Percentiles rank a stretch among this genome's conserved stretches.
Evolutionary conservation across 2,329 filamentous ascomycete genomes (phyloP).

Genomic region (Paracamarosporium sp.): DNA sequence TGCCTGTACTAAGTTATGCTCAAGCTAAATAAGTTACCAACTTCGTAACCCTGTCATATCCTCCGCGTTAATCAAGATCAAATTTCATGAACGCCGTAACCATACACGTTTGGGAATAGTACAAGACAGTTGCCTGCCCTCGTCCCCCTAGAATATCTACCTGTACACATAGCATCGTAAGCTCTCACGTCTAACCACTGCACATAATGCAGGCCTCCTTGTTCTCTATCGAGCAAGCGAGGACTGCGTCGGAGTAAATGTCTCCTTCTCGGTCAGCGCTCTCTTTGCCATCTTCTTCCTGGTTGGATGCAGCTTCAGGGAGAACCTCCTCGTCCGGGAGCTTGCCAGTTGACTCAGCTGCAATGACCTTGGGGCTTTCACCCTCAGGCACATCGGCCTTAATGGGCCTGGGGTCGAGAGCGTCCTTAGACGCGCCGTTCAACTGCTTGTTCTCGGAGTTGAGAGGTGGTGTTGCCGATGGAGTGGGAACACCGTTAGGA

Average conservation of each 20-base stretch:
- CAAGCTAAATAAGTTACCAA: background rate
- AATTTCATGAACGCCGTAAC: slow-evolving; percentile 9
- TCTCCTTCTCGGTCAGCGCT: slow-evolving; percentile 82
- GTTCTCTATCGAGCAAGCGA: slow-evolving; percentile 97
- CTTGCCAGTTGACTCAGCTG: slow-evolving; percentile 69
- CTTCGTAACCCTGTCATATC: slow-evolving; percentile 1
- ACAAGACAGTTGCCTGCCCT: slow-evolving; percentile 22
- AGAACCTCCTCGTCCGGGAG: slow-evolving; percentile 68
- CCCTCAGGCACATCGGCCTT: slow-evolving; percentile 79
- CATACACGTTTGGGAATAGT: slow-evolving; percentile 14
- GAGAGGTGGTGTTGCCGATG: slow-evolving; percentile 70
- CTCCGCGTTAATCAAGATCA: background rate
- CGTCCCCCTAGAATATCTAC: slow-evolving; percentile 16
- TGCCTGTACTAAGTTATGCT: background rate
- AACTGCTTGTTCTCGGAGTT: slow-evolving; percentile 49
- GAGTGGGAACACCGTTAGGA: slow-evolving; percentile 71
- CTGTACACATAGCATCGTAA: slow-evolving; percentile 15
- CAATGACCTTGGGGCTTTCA: slow-evolving; percentile 78
- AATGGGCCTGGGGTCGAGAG: slow-evolving; percentile 70
- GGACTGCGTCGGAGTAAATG: slow-evolving; percentile 91
- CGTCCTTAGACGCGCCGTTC: slow-evolving; percentile 59
- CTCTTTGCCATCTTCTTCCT: slow-evolving; percentile 77
- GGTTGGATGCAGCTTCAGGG: slow-evolving; percentile 62
- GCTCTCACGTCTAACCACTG: slow-evolving; percentile 71
- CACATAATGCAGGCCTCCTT: slow-evolving; percentile 96